These are phyloP conservation scores for Paxillus involutus DNA, from an alignment of 768 basidiomycete genomes.

Conservation along the genomic window DNA sequence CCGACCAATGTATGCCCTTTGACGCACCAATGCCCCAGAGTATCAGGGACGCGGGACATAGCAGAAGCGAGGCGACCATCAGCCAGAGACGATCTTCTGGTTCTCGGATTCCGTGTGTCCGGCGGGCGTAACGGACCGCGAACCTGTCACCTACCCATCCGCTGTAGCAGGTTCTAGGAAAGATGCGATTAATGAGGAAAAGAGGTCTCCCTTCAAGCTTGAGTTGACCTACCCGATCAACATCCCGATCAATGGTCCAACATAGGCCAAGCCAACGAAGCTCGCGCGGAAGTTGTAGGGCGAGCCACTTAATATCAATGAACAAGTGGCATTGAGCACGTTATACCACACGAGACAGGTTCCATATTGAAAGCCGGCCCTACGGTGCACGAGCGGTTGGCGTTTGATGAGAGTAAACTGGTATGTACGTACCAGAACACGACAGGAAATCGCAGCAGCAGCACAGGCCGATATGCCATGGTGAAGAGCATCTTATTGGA, in stretches of 20 bases:
- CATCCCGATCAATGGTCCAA: constrained; percentile 22
- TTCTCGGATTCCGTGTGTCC: constrained; percentile 14
- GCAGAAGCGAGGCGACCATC: constrained; percentile 17
- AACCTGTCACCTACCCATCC: constrained; percentile 21
- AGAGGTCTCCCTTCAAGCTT: no score
- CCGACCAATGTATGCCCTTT: constrained; percentile 12
- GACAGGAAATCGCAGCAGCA: constrained; percentile 20
- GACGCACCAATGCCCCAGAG: constrained; percentile 22
- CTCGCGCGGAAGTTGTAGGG: constrained; percentile 24
- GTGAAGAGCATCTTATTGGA: constrained; percentile 18
- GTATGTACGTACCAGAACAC: constrained; percentile 12
- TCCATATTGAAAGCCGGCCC: constrained; percentile 23
- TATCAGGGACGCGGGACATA: constrained; percentile 18
- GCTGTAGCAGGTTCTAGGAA: constrained; percentile 14
- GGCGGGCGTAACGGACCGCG: constrained; percentile 18
- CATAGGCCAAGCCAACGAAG: constrained; percentile 19
- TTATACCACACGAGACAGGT: constrained; percentile 23
- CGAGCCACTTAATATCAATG: constrained; percentile 16
- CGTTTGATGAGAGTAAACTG: neutral
- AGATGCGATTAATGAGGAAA: neutral
- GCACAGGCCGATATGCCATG: constrained; percentile 17
- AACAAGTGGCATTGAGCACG: constrained; percentile 21
- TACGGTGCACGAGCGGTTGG: neutral
- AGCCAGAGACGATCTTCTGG: constrained; percentile 26
- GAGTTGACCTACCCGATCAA: constrained; percentile 10